Base-by-base conservation (phyloP, 2,329 filamentous ascomycete genomes). In the Mariannaea elegans region DNA sequence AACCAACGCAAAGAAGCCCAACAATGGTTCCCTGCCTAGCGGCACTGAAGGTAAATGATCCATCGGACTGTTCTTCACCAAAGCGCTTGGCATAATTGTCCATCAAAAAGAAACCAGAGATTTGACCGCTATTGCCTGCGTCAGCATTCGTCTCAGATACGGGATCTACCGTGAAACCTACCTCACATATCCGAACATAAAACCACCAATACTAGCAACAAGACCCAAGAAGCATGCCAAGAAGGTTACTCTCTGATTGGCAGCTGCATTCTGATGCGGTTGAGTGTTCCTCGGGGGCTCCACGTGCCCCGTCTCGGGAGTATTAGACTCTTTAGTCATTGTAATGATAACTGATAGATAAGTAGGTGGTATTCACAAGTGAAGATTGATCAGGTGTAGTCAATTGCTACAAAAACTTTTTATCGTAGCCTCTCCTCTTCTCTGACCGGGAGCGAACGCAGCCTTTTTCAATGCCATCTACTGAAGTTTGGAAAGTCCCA, bases 81-180 rank as follows among this genome's bases (percentile, higher is more conserved):
- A 89, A 89, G 38, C 86, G 83, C 3, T 67, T 60, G 29, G 78
- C 75, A 62, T 83, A 90, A 71, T 89, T 81, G 2, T 73, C 46
- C 86, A 89, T 89, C 55, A 80, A 74, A 65, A 89, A 83, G 74
- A 87, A 89, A 52, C 87, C 87, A 5, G 80, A 85, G 39, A 86
- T 85, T 65, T 87, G 84, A 75, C 86, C 85, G 70, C 82, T 85
- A 62, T 10, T 12, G 21, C 24, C 48, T 52, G 48, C 14, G 32
- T 48, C 41, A 49, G 54, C 7, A 3, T 34, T 10, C n/a, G 9
- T 16, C 16, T 42, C 4, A 23, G 10, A 19, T 14, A 24, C 14
- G 32, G 2, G 13, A n/a, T 19, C 13, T 7, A 18, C n/a, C 3
- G 3, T 14, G 16, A 18, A 24, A 65, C 77, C 36, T 76, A 84